Percentiles rank a stretch among this genome's conserved stretches.
These are phyloP conservation scores for Harringtonia aguacate DNA, from an alignment of 2,329 filamentous ascomycete genomes.

Conservation along the genomic window DNA sequence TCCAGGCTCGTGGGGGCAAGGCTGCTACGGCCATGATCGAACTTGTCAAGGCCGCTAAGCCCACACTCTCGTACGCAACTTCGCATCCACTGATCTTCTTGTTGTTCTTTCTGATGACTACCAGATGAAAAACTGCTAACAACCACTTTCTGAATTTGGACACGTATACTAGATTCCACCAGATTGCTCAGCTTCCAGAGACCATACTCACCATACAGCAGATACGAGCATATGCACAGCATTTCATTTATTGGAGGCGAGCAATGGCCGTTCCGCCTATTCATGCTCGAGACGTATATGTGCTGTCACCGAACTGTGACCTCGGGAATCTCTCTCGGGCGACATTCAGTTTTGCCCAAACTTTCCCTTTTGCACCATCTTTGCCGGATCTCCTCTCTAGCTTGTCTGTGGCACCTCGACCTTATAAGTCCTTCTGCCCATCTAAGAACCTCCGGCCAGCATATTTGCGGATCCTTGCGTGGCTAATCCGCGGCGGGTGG, in stretches of 20 bases:
- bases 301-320: conserved; percentile 84
- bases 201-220: conserved; percentile 67
- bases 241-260: conserved; percentile 92
- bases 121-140: not conserved
- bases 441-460: conserved; percentile 77
- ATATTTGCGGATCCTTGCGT: conserved; percentile 86
- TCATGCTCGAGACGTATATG: conserved; percentile 81
- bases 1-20: conserved; percentile 67
- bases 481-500: conserved; percentile 87
- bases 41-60: conserved; percentile 65
- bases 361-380: conserved; percentile 74
- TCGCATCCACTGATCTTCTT: not conserved
- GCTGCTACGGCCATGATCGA: conserved; percentile 69
- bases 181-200: conserved; percentile 51
- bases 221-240: conserved; percentile 78
- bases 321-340: conserved; percentile 59
- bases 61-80: conserved; percentile 43
- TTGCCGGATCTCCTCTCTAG: conserved; percentile 80
- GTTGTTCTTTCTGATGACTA: not conserved
- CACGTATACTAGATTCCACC: conserved; percentile 37
- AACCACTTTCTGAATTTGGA: not conserved
- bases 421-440: conserved; percentile 76
- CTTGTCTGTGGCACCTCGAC: conserved; percentile 68
- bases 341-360: conserved; percentile 58
- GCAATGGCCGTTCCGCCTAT: conserved; percentile 86